Evolutionary conservation across 352 stramenopile species (phyloP), one percentile per base, ranked within the genome.

Genomic region (Pythium apleroticum): DNA sequence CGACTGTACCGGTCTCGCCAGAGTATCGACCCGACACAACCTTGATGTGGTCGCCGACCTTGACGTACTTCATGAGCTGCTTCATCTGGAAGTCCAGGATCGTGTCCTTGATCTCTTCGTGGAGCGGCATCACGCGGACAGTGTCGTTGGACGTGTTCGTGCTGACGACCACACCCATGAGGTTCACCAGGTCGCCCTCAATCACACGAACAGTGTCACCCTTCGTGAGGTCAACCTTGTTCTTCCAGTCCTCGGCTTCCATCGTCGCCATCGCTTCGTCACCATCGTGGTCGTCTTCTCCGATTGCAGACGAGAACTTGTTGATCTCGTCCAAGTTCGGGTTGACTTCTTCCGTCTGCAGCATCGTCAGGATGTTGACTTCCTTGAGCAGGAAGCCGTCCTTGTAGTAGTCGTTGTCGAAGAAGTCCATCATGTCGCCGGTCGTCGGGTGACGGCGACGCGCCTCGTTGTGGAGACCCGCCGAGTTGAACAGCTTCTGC

Each of bases 31-130:
- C 89, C 28, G 86, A 96, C 3, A 97, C 80, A 22, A 97, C 89
- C 73, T 97, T 97, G 68, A 97, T 95, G 62, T 96, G 88, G 64
- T 96, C 89, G 43, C 89, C 89, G n/a, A 96, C 86, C 60, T 96
- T 96, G 61, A 96, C 88, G 57, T 93, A 94, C 65, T 96, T 96
- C 80, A 96, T 93, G 53, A 96, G 61, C 61, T 96, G 88, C 62
- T 91, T 93, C 45, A 95, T 66, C 69, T 94, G 85, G 68, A 96
- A 96, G 60, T 96, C 88, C 37, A 96, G 68, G 46, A 95, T 95
- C 25, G 88, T 96, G 57, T 96, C 88, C 65, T 95, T 96, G 66
- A 96, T 96, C 63, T 96, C 88, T 77, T 96, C 88, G 60, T 96
- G 88, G 30, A 96, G 73, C 14, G 88, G 88, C 86, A 96, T 96